phyloP scores from a whole-genome alignment of 257 asterid genomes.

The Fraxinus americana region DNA sequence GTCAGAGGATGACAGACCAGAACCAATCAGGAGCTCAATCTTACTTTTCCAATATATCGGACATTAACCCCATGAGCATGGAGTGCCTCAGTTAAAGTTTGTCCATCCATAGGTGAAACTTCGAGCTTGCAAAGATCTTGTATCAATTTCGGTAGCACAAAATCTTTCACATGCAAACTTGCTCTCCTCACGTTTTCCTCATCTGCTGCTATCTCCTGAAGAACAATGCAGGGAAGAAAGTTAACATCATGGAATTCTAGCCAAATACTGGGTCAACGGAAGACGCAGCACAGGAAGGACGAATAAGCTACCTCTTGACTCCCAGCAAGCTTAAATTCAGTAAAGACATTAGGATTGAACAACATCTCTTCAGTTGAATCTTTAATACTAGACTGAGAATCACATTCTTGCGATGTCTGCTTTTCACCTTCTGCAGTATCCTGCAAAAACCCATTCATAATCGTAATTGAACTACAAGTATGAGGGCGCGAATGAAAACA shows the following conservation, averaged over 20 bases:
- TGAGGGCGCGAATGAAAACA: not conserved
- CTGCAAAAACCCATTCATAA: conserved; percentile 30
- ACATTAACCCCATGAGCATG: conserved; percentile 92
- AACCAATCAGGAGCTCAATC: conserved; percentile 26
- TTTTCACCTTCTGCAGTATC: conserved; percentile 37
- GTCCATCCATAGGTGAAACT: conserved; percentile 99
- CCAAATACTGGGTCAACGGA: conserved; percentile 13
- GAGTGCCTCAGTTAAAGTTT: conserved; percentile 88
- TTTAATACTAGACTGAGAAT: conserved; percentile 37
- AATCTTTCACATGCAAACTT: conserved; percentile 66
- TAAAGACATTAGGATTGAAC: conserved; percentile 88
- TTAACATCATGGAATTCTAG: conserved; percentile 16
- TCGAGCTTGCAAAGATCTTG: conserved; percentile 85
- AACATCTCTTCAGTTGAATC: conserved; percentile 51
- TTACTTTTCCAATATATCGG: conserved; percentile 88
- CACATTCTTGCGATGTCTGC: conserved; percentile 36
- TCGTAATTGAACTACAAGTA: conserved; percentile 10
- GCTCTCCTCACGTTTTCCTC: conserved; percentile 83
- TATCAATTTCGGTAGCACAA: conserved; percentile 73
- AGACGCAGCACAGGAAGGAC: conserved; percentile 10
- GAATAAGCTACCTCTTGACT: conserved; percentile 59
- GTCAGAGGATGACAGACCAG: conserved; percentile 7
- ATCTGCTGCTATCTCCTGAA: conserved; percentile 79
- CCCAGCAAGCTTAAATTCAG: conserved; percentile 86
- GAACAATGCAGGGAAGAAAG: conserved; percentile 18